phyloP scores from a whole-genome alignment of 345 rosid species.

The Iberis pinnata region DNA sequence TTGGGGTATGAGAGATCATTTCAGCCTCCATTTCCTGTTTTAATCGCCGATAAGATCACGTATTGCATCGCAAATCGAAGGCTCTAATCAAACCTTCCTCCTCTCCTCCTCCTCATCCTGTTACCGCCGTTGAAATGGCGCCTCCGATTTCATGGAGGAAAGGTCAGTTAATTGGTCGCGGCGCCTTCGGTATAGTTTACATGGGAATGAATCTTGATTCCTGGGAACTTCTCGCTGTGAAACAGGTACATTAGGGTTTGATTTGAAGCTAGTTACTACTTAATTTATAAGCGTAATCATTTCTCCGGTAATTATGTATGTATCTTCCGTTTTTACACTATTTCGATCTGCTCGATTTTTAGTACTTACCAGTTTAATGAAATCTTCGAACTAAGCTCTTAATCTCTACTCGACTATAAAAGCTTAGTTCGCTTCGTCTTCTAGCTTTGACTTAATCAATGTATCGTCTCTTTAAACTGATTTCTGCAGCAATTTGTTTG shows the following conservation, averaged over 20 bases:
- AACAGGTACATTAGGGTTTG: conserved; percentile 65
- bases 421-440: no score
- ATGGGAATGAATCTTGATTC: conserved; percentile 97
- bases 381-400: no score
- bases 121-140: conserved; percentile 23
- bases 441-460: no score
- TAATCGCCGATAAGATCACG: conserved; percentile 56
- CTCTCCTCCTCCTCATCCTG: conserved; percentile 30
- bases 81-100: conserved; percentile 40
- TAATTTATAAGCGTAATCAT: not conserved
- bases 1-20: no score
- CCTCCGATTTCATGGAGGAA: conserved; percentile 74
- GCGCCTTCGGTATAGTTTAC: conserved; percentile 86
- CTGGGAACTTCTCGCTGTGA: conserved; percentile 90
- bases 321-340: no score
- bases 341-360: no score
- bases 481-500: no score
- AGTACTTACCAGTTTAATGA: no score
- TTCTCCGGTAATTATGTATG: not conserved
- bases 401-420: no score
- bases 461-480: no score
- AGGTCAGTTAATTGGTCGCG: conserved; percentile 89
- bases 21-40: conserved; percentile 29
- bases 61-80: conserved; percentile 75
- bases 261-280: not conserved